phyloP scores from a whole-genome alignment of 73 alveolate species.

The Symbiodinium natans region DNA sequence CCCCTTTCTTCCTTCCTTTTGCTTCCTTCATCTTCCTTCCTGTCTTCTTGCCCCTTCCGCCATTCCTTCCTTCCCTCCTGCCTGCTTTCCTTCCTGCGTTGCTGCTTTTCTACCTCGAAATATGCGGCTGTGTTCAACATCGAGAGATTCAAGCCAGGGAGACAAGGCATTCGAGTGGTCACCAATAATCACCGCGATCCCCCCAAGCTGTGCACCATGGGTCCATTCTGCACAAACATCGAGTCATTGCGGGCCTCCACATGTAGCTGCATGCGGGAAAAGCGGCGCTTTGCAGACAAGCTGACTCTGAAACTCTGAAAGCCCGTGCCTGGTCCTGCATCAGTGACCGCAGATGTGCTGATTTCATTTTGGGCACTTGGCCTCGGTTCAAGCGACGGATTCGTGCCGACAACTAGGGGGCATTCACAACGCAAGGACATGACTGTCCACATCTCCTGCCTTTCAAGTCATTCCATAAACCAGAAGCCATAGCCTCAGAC shows the following conservation, averaged over 20 bases:
- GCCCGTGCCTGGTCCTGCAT: constrained; percentile 60
- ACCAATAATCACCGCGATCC: too few species aligned
- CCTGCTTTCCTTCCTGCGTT: too few species aligned
- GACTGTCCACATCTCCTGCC: background rate
- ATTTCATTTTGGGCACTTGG: constrained; percentile 78
- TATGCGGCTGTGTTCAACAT: too few species aligned
- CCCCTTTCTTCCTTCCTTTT: too few species aligned
- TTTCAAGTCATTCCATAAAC: background rate
- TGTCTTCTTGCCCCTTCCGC: too few species aligned
- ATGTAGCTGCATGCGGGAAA: background rate
- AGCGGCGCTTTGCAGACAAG: background rate
- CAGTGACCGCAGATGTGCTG: constrained; percentile 48
- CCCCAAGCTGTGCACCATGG: constrained; percentile 6
- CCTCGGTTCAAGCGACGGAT: background rate
- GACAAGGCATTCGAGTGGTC: too few species aligned
- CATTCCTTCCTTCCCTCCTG: too few species aligned
- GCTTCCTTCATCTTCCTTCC: too few species aligned
- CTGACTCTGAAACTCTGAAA: background rate
- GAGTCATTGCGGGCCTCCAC: constrained; percentile 50
- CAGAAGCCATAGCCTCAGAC: constrained; percentile 17
- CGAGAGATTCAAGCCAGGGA: too few species aligned
- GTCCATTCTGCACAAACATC: constrained; percentile 67
- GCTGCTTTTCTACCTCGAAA: too few species aligned
- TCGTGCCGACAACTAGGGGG: too few species aligned
- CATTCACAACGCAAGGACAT: too few species aligned